Percentiles rank a stretch among this genome's conserved stretches.
These are phyloP conservation scores for Corinectria fuckeliana DNA, from an alignment of 2,329 filamentous ascomycete species.

Conservation along the genomic window DNA sequence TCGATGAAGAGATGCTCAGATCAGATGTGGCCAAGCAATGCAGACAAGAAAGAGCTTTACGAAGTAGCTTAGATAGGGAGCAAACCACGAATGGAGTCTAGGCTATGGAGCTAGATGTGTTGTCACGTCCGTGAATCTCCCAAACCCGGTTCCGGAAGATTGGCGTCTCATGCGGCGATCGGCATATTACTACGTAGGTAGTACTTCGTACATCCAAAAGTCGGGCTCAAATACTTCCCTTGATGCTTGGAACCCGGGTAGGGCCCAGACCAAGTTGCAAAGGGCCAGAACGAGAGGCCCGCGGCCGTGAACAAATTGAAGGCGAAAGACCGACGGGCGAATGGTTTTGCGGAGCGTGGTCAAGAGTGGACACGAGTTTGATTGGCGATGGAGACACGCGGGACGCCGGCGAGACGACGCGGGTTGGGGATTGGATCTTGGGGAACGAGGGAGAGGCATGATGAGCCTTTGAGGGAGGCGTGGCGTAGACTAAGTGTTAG, in stretches of 20 bases:
- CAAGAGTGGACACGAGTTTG: slow-evolving; percentile 21
- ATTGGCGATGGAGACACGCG: slow-evolving; percentile 18
- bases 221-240: background rate
- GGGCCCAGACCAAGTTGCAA: background rate
- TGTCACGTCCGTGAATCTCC: slow-evolving; percentile 20
- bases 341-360: slow-evolving; percentile 22
- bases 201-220: too few relatives aligned
- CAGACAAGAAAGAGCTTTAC: background rate
- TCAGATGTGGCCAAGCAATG: background rate
- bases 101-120: slow-evolving; percentile 21
- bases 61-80: too few relatives aligned
- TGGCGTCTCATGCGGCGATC: slow-evolving; percentile 22
- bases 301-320: background rate
- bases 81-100: background rate
- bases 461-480: too few relatives aligned
- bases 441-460: background rate
- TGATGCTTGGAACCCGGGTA: too few relatives aligned
- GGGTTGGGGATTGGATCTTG: background rate
- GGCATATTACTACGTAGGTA: slow-evolving; percentile 5
- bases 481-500: too few relatives aligned
- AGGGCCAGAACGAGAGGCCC: too few relatives aligned
- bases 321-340: slow-evolving; percentile 10
- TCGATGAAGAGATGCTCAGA: background rate
- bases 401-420: slow-evolving; percentile 8
- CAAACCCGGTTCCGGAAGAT: slow-evolving; percentile 18